Evolutionary conservation across 192 early-diverging fungal genomes (phyloP), one percentile per base, ranked within the genome.

Genomic region (Umbelopsis vinacea): DNA sequence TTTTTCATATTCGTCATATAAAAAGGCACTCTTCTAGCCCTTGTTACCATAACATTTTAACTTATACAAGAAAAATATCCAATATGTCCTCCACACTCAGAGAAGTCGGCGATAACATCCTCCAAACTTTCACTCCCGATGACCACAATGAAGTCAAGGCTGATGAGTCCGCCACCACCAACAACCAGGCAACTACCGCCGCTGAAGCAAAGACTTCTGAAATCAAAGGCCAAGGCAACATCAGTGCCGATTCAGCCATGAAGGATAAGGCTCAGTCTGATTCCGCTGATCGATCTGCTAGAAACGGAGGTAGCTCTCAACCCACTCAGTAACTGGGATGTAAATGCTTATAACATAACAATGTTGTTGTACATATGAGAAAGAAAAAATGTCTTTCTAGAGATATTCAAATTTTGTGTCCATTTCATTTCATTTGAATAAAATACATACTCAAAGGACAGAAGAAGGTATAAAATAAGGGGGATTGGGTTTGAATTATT

Each of bases 341-440:
- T 63, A 29, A 37, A 63, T 37, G 57, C 6, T 37, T 37, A 29
- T 17, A 37, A 19, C 17, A 35, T 6, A 19, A 37, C 17, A 7
- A 17, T 63, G 15, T 63, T 22, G 54, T 37, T 63, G 57, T 63
- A 63, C 57, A 63, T 63, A 37, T 63, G 57, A 26, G n/a, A 63
- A 29, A 29, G 3, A 29, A 29, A 29, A 29, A 29, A 3, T 11
- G 22, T 63, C 14, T 63, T n/a, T 29, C 24, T 29, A n/a, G 33
- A 63, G 33, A 57, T 26, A 63, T 4, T 14, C 15, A 63, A 37
- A 37, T 37, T 29, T 19, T 35, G 48, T 6, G 6, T 21, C 3
- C 48, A n/a, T 50, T 21, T 46, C 0, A 46, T 3, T 46, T 50
- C 48, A 50, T 50, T 50, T 10, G 48, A 50, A 50, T 50, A 50